Base-by-base conservation (phyloP, 306 rosid genomes). In the Ormosia emarginata region DNA sequence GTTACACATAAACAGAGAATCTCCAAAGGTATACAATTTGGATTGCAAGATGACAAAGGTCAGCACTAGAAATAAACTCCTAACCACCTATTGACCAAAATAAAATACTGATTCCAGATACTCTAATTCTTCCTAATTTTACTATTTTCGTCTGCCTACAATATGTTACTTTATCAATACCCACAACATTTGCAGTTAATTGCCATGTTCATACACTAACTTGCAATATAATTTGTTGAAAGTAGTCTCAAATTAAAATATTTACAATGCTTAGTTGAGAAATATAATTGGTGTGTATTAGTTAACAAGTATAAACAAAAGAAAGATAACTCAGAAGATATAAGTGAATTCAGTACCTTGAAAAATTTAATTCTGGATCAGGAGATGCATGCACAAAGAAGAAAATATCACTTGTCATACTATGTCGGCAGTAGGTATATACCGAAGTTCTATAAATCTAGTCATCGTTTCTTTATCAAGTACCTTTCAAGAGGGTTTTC, bases 401-500 rank as follows among this genome's bases (percentile, higher is more conserved):
- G 66, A 70, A 40, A 24, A 84, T 30, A 79, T 33, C 4, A 67
- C 53, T 73, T 57, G 83, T 82, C 75, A 87, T 50, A 62, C 46
- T 43, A 58, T 34, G 34, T 62, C 6, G 53, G 62, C 9, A 67
- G 49, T 17, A 53, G 58, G 47, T 52, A 67, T 52, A 67, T 47
- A 29, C 11, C 56, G 4, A 64, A 79, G 67, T 73, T 66, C 73
- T 55, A 74, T 6, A 2, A 67, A 12, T 33, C 41, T 15, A 67
- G 74, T 59, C 36, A 76, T 33, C 4, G 13, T 71, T 69, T 43
- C 79, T 63, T 73, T 24, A 24, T 50, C 62, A 55, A 77, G 81
- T 85, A 94, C 97, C 93, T 91, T 85, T 81, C 90, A 57, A 94
- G 94, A 86, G 98, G 98, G 83, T 91, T 92, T 49, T 86, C 81